These are phyloP conservation scores for Alloteropsis semialata DNA, from an alignment of 176 grass and related monocot species.

Conservation along the genomic window DNA sequence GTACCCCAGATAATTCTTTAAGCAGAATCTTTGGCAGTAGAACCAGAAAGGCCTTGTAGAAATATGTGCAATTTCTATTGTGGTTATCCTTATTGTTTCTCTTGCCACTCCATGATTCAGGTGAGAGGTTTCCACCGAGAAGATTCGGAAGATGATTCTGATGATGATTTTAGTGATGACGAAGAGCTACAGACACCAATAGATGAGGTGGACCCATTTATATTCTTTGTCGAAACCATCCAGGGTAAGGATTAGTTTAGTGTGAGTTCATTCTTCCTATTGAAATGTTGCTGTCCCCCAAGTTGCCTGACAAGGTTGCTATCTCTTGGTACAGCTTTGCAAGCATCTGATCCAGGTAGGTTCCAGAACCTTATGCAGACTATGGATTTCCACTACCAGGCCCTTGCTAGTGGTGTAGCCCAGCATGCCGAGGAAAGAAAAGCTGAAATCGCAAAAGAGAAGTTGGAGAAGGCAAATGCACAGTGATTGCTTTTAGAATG, in stretches of 20 bases:
- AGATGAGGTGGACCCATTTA: slow-evolving; percentile 91
- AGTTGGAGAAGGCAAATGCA: slow-evolving; percentile 54
- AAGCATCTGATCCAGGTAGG: slow-evolving; percentile 61
- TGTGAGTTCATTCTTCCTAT: not conserved
- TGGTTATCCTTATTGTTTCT: not conserved
- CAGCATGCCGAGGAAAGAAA: slow-evolving; percentile 76
- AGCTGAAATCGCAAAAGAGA: slow-evolving; percentile 74
- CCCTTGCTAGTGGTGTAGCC: slow-evolving; percentile 73
- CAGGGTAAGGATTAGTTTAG: slow-evolving; percentile 52
- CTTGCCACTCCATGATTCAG: slow-evolving; percentile 31
- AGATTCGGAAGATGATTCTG: slow-evolving; percentile 76
- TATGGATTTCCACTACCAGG: slow-evolving; percentile 74
- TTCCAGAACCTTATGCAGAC: slow-evolving; percentile 81
- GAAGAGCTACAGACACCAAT: slow-evolving; percentile 86
- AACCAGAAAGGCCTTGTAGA: not conserved
- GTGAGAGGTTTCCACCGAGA: slow-evolving; percentile 81
- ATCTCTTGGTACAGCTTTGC: slow-evolving; percentile 45
- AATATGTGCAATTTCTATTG: not conserved
- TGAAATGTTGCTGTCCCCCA: not conserved
- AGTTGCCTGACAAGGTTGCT: slow-evolving; percentile 9
- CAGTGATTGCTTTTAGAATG: slow-evolving; percentile 23
- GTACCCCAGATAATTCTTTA: not conserved
- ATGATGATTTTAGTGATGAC: slow-evolving; percentile 78
- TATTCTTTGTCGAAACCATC: slow-evolving; percentile 86
- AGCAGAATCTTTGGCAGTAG: not conserved